These are phyloP conservation scores for Globisporangium lucens DNA, from an alignment of 352 stramenopile genomes.

Conservation along the genomic window DNA sequence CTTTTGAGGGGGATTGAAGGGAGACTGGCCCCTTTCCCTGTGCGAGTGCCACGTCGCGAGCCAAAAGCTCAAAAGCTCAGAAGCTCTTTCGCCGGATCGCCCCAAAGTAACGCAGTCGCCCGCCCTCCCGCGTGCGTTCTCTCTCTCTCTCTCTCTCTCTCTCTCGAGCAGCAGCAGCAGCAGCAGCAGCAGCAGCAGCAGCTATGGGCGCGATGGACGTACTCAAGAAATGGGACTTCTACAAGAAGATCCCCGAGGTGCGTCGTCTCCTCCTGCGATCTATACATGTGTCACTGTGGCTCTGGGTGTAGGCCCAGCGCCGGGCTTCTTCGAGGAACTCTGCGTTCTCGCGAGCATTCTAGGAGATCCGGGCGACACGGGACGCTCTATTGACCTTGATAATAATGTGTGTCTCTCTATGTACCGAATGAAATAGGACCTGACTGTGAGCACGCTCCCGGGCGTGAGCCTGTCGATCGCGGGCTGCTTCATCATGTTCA, in stretches of 20 bases:
- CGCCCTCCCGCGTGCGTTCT: too few relatives aligned
- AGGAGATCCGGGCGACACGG: slow-evolving; percentile 4
- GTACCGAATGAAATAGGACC: slow-evolving; percentile 37
- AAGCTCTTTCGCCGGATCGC: slow-evolving; percentile 11
- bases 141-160: neutral
- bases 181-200: slow-evolving; percentile 14
- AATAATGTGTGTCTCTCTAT: neutral
- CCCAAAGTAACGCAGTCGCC: neutral
- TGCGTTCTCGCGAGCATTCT: slow-evolving; percentile 2
- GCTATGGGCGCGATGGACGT: slow-evolving; percentile 84
- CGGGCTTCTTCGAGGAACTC: neutral
- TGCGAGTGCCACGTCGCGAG: slow-evolving; percentile 12
- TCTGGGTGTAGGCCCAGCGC: neutral
- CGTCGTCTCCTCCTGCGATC: slow-evolving; percentile 14
- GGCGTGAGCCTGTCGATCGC: slow-evolving; percentile 82
- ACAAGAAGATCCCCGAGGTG: slow-evolving; percentile 91
- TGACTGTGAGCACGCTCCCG: slow-evolving; percentile 83
- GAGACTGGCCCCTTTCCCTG: slow-evolving; percentile 5
- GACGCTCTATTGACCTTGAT: neutral
- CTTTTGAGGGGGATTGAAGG: neutral
- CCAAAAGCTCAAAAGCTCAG: slow-evolving; percentile 9
- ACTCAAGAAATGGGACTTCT: slow-evolving; percentile 91
- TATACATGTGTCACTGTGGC: neutral
- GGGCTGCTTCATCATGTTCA: slow-evolving; percentile 87
- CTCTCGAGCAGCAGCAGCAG: slow-evolving; percentile 8